These are phyloP conservation scores for Bimuria novae-zelandiae DNA, from an alignment of 2,329 filamentous ascomycete genomes.

Conservation along the genomic window DNA sequence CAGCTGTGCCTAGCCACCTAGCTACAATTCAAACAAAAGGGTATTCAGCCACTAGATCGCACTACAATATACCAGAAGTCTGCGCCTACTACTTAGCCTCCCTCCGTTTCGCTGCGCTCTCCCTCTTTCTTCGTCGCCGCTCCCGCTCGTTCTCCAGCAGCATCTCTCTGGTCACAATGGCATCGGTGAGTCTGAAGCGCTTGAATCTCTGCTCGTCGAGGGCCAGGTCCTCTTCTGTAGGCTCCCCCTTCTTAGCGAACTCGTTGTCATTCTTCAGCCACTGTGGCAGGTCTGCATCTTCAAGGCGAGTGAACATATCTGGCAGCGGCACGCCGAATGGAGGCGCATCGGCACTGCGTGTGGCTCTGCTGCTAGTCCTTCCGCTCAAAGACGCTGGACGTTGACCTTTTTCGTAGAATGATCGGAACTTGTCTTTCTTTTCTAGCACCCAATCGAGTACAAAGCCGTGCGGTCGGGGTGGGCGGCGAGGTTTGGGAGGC, in stretches of 20 bases:
- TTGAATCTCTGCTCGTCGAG: constrained; percentile 57
- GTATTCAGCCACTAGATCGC: background rate
- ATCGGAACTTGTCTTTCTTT: constrained; percentile 70
- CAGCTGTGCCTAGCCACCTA: background rate
- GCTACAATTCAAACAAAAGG: background rate
- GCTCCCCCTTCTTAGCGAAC: constrained; percentile 76
- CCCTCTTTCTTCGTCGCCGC: constrained; percentile 64
- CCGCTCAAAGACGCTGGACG: background rate
- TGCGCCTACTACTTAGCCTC: background rate
- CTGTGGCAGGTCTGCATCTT: background rate
- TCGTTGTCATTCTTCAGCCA: constrained; percentile 54
- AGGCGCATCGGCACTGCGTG: background rate
- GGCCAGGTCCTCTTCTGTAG: constrained; percentile 68
- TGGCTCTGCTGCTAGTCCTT: background rate
- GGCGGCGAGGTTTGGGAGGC: constrained; percentile 33
- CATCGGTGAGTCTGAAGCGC: constrained; percentile 71
- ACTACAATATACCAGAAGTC: background rate
- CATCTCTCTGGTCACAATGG: constrained; percentile 57
- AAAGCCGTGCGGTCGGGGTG: constrained; percentile 39
- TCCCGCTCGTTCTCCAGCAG: constrained; percentile 64
- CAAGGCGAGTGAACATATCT: background rate
- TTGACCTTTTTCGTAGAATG: constrained; percentile 74
- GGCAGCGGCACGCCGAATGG: background rate
- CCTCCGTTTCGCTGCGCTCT: constrained; percentile 40
- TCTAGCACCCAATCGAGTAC: constrained; percentile 34